Evolutionary conservation across 345 rosid species (phyloP).

Genomic region (Brassica cretica): DNA sequence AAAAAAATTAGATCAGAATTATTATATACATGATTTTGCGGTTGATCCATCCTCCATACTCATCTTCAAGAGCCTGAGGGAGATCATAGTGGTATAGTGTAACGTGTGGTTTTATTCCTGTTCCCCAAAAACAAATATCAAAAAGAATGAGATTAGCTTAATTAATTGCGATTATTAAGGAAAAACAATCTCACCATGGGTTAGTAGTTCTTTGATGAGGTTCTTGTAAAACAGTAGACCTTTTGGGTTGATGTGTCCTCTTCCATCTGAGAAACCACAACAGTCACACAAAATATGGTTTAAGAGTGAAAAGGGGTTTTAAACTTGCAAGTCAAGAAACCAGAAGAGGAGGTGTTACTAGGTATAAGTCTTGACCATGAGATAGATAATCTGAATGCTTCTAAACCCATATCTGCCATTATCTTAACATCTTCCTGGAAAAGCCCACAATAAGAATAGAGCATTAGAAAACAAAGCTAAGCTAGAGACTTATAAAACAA

Average conservation of each 20-base stretch:
- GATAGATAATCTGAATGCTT: constrained; percentile 76
- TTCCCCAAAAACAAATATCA: background rate
- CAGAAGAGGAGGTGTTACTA: background rate
- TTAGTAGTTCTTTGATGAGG: constrained; percentile 51
- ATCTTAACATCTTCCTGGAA: constrained; percentile 72
- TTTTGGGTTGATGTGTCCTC: constrained; percentile 61
- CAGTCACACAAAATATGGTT: background rate
- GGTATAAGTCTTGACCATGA: constrained; percentile 79
- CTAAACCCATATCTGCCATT: constrained; percentile 64
- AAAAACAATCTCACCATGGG: constrained; percentile 41
- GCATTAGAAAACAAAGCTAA: background rate
- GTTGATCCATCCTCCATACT: constrained; percentile 73
- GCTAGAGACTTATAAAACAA: background rate
- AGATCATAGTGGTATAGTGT: constrained; percentile 58
- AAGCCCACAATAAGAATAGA: background rate
- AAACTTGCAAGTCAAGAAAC: background rate
- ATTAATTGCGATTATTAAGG: background rate
- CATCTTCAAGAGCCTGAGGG: constrained; percentile 75
- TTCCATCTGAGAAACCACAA: constrained; percentile 50
- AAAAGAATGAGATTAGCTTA: background rate
- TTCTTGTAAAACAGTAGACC: constrained; percentile 62
- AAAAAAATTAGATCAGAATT: background rate
- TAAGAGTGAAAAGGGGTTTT: background rate
- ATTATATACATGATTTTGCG: constrained; percentile 53
- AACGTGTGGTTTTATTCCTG: constrained; percentile 70